These are phyloP conservation scores for Abortiporus biennis DNA, from an alignment of 1,284 basidiomycete species.

Conservation along the genomic window DNA sequence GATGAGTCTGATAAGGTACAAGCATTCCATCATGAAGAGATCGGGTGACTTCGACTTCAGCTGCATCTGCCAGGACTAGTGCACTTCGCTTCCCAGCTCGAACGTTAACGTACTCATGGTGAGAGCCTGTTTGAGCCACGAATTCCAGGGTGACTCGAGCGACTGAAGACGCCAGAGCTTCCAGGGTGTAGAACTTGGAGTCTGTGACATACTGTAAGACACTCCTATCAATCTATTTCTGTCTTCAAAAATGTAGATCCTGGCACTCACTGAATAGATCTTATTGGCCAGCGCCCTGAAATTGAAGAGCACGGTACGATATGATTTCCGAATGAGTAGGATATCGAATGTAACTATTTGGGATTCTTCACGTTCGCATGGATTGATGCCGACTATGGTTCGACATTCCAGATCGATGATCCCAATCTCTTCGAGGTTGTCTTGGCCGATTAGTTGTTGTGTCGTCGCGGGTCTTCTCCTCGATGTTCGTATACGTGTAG, in stretches of 20 bases:
- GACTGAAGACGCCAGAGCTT: slow-evolving; percentile 63
- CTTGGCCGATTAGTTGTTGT: neutral
- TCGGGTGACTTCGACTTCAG: slow-evolving; percentile 57
- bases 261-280: neutral
- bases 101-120: slow-evolving; percentile 46
- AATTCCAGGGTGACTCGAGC: slow-evolving; percentile 36
- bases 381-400: slow-evolving; percentile 69
- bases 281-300: slow-evolving; percentile 23
- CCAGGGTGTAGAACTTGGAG: slow-evolving; percentile 68
- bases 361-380: slow-evolving; percentile 63
- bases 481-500: slow-evolving; percentile 38
- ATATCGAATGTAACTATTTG: slow-evolving; percentile 68
- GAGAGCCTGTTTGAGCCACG: slow-evolving; percentile 12
- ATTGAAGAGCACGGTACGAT: slow-evolving; percentile 22
- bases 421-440: neutral
- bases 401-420: slow-evolving; percentile 50
- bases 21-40: slow-evolving; percentile 27
- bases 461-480: slow-evolving; percentile 24
- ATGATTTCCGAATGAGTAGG: slow-evolving; percentile 16
- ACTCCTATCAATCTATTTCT: neutral
- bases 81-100: slow-evolving; percentile 76
- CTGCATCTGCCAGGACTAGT: slow-evolving; percentile 61
- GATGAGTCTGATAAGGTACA: neutral
- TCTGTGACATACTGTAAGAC: slow-evolving; percentile 33
- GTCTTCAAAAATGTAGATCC: slow-evolving; percentile 1